These are phyloP conservation scores for Entoloma clypeatum DNA, from an alignment of 1,284 basidiomycete genomes.

Conservation along the genomic window DNA sequence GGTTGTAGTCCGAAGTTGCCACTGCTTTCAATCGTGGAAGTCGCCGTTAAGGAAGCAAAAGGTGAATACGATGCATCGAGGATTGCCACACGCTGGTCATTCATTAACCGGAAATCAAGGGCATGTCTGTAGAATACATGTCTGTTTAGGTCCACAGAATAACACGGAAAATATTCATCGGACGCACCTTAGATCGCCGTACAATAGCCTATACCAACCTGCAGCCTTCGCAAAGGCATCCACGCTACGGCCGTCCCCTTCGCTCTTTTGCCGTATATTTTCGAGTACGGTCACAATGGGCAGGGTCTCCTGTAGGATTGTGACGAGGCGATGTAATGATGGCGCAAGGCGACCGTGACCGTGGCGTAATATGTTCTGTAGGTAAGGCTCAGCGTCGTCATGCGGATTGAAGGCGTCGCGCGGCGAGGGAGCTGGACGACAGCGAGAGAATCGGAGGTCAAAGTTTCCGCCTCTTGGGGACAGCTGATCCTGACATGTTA, in stretches of 20 bases:
- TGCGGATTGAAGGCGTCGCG: slow-evolving; percentile 58
- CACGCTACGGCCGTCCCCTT: slow-evolving; percentile 39
- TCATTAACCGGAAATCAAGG: slow-evolving; percentile 75
- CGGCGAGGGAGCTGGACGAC: too few relatives aligned
- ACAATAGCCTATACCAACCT: slow-evolving; percentile 76
- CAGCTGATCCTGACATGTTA: slow-evolving; percentile 70
- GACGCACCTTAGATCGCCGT: slow-evolving; percentile 58
- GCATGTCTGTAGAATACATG: slow-evolving; percentile 51
- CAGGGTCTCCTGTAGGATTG: slow-evolving; percentile 66
- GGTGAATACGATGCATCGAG: slow-evolving; percentile 65
- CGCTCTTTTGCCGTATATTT: slow-evolving; percentile 44
- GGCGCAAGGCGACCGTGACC: slow-evolving; percentile 61
- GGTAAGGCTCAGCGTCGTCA: slow-evolving; percentile 66
- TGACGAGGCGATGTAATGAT: slow-evolving; percentile 62
- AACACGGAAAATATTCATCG: slow-evolving; percentile 1
- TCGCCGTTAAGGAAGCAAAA: slow-evolving; percentile 32
- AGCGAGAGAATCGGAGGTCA: slow-evolving; percentile 67
- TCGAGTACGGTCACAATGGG: slow-evolving; percentile 71
- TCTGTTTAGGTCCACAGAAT: slow-evolving; percentile 1
- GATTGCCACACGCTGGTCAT: slow-evolving; percentile 57
- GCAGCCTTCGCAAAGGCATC: slow-evolving; percentile 73
- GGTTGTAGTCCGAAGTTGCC: slow-evolving; percentile 45
- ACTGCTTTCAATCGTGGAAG: slow-evolving; percentile 11
- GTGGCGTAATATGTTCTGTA: slow-evolving; percentile 59
- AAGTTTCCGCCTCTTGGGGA: slow-evolving; percentile 62